Evolutionary conservation across 2,329 filamentous ascomycete genomes (phyloP), one percentile per base, ranked within the genome.

Genomic region (Fusarium duplospermum): DNA sequence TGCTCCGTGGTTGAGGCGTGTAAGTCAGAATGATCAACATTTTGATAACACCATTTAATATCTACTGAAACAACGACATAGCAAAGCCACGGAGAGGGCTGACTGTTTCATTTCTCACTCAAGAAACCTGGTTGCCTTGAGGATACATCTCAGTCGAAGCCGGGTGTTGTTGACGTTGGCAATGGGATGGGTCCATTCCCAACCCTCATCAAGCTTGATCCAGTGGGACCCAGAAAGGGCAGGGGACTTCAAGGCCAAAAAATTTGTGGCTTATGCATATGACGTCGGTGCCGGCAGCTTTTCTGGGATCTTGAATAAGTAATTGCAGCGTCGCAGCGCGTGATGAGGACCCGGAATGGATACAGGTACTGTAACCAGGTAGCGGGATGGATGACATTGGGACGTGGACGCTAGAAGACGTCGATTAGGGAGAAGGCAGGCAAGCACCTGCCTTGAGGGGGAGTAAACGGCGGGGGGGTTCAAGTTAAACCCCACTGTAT

Each of bases 251-350:
- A 45, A 22, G 31, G 36, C 58, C 62, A 54, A 62, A n/a, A 54
- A 62, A n/a, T 38, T 52, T 10, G 22, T 60, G 27, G 35, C 9
- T 29, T 52, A 24, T 57, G 18, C 40, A 40, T n/a, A 74, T 73
- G 71, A 73, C 71, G 71, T 73, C 42, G 59, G 36, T 52, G 47
- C 45, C 50, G 42, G 47, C 24, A 52, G 18, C 31, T 52, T 40
- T 36, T 33, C 42, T 50, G 59, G 60, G 38, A 38, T 38, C 22
- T 47, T 54, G 61, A 33, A 69, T 68, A 40, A 29, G 63, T 64
- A 45, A 54, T 67, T 64, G 52, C 50, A 72, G 70, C 52, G 42
- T 73, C 56, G 62, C 58, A 66, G 40, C 57, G 62, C 66, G 69
- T 67, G 67, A 71, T 64, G 45, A 63, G 31, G 73, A 71, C 40